Percentiles rank a stretch among this genome's conserved stretches.
These are phyloP conservation scores for Microbotryum intermedium DNA, from an alignment of 1,284 basidiomycete genomes.

Conservation along the genomic window DNA sequence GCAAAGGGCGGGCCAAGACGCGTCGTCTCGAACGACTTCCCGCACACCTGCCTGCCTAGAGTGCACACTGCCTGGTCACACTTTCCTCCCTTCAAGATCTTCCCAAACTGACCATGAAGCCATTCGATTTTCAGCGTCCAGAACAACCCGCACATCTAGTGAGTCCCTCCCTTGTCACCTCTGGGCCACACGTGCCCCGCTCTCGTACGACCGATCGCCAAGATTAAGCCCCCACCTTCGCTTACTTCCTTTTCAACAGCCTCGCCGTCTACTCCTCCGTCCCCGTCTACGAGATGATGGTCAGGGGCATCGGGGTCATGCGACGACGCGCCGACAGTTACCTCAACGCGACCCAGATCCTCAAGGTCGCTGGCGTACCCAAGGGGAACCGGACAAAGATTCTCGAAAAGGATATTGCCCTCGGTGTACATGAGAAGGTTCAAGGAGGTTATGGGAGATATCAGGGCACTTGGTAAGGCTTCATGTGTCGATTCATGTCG, in stretches of 20 bases:
- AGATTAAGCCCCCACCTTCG: background rate
- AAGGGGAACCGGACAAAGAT: constrained; percentile 96
- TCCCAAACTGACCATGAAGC: background rate
- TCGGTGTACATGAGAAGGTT: constrained; percentile 95
- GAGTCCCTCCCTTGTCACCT: background rate
- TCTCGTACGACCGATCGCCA: background rate
- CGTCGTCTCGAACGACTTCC: background rate
- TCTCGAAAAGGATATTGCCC: constrained; percentile 86
- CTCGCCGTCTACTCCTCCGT: constrained; percentile 42
- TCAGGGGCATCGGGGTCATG: constrained; percentile 98
- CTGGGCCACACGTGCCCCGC: background rate
- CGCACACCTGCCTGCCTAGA: too few relatives aligned
- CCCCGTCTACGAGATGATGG: constrained; percentile 47
- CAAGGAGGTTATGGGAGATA: constrained; percentile 99
- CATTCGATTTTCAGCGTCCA: constrained; percentile 14
- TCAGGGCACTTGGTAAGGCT: constrained; percentile 86
- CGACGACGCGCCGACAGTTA: constrained; percentile 84
- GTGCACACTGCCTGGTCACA: background rate
- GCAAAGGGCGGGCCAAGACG: background rate
- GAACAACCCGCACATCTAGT: constrained; percentile 31
- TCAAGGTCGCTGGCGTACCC: constrained; percentile 97
- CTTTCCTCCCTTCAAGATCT: too few relatives aligned
- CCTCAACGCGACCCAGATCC: constrained; percentile 92
- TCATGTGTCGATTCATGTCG: background rate
- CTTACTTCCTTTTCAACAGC: constrained; percentile 1